Percentiles rank a stretch among this genome's conserved stretches.
Conservation (phyloP, 805 yeast genomes). For the Ogataea wickerhamii region DNA sequence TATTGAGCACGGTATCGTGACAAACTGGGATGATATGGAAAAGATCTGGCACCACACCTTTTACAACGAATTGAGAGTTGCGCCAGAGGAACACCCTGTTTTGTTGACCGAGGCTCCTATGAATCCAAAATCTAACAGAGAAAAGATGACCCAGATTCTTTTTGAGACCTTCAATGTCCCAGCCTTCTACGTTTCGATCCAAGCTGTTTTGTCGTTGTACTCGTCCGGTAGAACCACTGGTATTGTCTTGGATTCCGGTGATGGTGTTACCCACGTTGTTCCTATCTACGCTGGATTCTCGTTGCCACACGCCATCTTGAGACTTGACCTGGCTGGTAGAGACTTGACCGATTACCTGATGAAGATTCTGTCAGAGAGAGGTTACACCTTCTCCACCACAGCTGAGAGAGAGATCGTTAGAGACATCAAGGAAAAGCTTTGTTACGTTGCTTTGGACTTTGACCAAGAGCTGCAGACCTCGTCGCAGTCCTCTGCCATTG, state of each 20-base stretch:
- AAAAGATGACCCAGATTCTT: conserved; percentile 99
- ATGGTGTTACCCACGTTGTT: conserved; percentile 99
- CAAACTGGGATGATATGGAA: conserved; percentile 99
- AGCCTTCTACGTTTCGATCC: conserved; percentile 98
- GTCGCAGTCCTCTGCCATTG: conserved; percentile 95
- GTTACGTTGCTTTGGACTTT: conserved; percentile 98
- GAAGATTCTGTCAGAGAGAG: conserved; percentile 98
- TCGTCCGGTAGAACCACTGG: conserved; percentile 99
- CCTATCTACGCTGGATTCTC: conserved; percentile 99
- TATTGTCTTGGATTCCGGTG: conserved; percentile 99
- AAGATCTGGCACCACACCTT: conserved; percentile 99
- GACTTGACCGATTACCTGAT: conserved; percentile 98
- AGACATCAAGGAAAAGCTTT: conserved; percentile 96
- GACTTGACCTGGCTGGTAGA: conserved; percentile 99
- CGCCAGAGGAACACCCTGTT: conserved; percentile 99
- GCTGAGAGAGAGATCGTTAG: conserved; percentile 97
- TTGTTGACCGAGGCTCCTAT: conserved; percentile 99
- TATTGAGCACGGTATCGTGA: conserved; percentile 99
- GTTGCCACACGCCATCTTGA: conserved; percentile 96
- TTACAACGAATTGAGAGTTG: conserved; percentile 99
- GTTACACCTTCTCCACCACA: conserved; percentile 97
- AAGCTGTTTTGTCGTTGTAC: conserved; percentile 96
- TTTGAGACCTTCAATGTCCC: conserved; percentile 99
- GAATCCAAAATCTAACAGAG: conserved; percentile 99
- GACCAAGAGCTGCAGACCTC: conserved; percentile 99